Evolutionary conservation across 179 eudicot species (phyloP).

Genomic region (Heliamphora ciliata): DNA sequence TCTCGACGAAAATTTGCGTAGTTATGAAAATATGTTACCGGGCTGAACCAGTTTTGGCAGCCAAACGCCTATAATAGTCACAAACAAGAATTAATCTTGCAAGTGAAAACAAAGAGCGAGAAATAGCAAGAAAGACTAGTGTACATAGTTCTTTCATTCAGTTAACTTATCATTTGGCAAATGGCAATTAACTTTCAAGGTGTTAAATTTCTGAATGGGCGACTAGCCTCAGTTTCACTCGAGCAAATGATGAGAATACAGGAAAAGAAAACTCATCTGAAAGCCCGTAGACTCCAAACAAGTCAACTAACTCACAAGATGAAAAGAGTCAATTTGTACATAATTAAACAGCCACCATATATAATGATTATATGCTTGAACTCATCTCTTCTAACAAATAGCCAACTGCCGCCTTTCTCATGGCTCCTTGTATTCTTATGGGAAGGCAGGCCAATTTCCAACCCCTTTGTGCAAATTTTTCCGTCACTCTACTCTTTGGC

Average conservation of each 20-base stretch:
- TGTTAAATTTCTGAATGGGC: background rate
- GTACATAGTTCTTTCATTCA: background rate
- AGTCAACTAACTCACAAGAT: constrained; percentile 8
- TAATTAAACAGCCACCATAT: background rate
- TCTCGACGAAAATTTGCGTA: too few species aligned
- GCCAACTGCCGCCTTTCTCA: background rate
- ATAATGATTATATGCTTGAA: constrained; percentile 12
- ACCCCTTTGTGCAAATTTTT: background rate
- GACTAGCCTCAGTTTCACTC: background rate
- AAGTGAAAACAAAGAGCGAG: background rate
- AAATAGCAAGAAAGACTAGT: too few species aligned
- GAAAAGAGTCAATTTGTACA: constrained; percentile 13
- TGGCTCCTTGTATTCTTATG: background rate
- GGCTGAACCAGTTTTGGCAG: too few species aligned
- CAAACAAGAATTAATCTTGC: background rate
- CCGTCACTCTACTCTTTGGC: background rate
- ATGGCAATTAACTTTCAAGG: background rate
- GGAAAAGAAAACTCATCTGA: background rate
- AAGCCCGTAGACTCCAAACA: background rate
- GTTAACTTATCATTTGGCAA: too few species aligned
- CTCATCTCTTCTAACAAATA: constrained; percentile 12
- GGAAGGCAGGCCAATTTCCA: background rate
- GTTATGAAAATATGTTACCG: too few species aligned
- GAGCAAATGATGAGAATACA: background rate
- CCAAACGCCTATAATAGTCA: background rate